Conservation (phyloP, 1,139 yeast genomes). For the Candida sanyaensis region DNA sequence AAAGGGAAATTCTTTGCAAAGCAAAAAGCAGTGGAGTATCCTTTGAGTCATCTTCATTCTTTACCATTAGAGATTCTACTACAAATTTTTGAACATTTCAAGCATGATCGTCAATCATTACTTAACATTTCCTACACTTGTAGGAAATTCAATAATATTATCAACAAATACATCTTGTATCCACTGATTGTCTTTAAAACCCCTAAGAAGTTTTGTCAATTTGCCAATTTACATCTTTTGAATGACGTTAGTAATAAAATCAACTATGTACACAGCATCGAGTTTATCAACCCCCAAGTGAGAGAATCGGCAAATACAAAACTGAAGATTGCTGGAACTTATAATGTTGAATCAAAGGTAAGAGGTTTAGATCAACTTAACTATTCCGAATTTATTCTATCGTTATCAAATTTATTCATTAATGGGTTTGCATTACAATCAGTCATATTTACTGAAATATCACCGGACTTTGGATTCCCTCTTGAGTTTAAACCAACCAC, state of each 20-base stretch:
- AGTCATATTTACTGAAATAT: conserved; percentile 40
- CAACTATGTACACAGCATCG: conserved; percentile 29
- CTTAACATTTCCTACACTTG: conserved; percentile 33
- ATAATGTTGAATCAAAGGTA: conserved; percentile 28
- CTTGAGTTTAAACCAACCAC: conserved; percentile 15
- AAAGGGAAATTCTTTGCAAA: conserved; percentile 16
- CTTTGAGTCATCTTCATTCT: conserved; percentile 32
- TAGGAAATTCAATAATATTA: conserved; percentile 33
- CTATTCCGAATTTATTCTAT: conserved; percentile 28
- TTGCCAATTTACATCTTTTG: conserved; percentile 29
- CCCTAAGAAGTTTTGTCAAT: conserved; percentile 29
- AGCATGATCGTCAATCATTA: conserved; percentile 19
- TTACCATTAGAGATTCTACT: conserved; percentile 45
- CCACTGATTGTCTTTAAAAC: conserved; percentile 27
- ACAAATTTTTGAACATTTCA: conserved; percentile 30
- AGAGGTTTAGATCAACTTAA: conserved; percentile 18
- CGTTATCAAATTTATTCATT: conserved; percentile 25
- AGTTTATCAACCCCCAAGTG: conserved; percentile 38
- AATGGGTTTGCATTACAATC: conserved; percentile 36
- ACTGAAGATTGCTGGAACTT: conserved; percentile 43
- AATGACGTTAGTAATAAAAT: conserved; percentile 25
- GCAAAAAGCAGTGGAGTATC: conserved; percentile 20
- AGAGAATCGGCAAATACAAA: conserved; percentile 22
- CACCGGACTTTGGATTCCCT: conserved; percentile 55
- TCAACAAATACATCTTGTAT: conserved; percentile 40